These are phyloP conservation scores for Marchantia paleacea DNA, from an alignment of 225 moss, liverwort and hornwort genomes.

Conservation along the genomic window DNA sequence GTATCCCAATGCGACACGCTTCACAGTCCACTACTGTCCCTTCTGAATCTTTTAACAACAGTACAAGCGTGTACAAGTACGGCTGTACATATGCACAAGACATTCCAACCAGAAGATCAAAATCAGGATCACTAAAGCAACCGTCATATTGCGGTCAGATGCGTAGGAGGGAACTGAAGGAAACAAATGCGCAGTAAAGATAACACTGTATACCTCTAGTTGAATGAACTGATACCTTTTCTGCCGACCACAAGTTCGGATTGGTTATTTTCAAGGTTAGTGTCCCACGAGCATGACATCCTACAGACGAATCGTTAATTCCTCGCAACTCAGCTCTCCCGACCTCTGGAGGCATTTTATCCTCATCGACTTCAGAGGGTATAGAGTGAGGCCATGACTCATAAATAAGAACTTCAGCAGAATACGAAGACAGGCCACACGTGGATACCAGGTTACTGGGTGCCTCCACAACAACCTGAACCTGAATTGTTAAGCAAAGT, in stretches of 20 bases:
- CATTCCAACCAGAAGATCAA: neutral
- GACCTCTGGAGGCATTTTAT: slow-evolving; percentile 51
- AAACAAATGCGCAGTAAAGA: neutral
- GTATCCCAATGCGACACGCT: slow-evolving; percentile 80
- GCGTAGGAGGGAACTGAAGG: neutral
- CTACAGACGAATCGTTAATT: slow-evolving; percentile 64
- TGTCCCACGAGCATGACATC: slow-evolving; percentile 56
- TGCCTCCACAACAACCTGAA: slow-evolving; percentile 78
- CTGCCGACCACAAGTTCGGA: slow-evolving; percentile 93
- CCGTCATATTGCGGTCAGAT: neutral
- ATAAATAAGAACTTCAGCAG: slow-evolving; percentile 60
- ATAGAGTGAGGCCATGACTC: slow-evolving; percentile 44
- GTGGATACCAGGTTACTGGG: slow-evolving; percentile 64
- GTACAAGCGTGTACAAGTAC: slow-evolving; percentile 76
- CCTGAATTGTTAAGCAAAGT: slow-evolving; percentile 37
- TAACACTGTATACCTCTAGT: neutral
- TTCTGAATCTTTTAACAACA: slow-evolving; percentile 61
- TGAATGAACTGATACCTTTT: slow-evolving; percentile 48
- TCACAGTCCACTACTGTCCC: slow-evolving; percentile 80
- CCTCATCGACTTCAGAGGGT: slow-evolving; percentile 26
- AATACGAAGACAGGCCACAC: slow-evolving; percentile 47
- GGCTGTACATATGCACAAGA: slow-evolving; percentile 49
- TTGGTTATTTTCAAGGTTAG: slow-evolving; percentile 47
- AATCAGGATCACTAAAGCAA: neutral
- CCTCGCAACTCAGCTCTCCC: slow-evolving; percentile 47